Percentiles rank a stretch among this genome's conserved stretches.
phyloP scores from a whole-genome alignment of 306 rosid genomes.

The Prunus campanulata region DNA sequence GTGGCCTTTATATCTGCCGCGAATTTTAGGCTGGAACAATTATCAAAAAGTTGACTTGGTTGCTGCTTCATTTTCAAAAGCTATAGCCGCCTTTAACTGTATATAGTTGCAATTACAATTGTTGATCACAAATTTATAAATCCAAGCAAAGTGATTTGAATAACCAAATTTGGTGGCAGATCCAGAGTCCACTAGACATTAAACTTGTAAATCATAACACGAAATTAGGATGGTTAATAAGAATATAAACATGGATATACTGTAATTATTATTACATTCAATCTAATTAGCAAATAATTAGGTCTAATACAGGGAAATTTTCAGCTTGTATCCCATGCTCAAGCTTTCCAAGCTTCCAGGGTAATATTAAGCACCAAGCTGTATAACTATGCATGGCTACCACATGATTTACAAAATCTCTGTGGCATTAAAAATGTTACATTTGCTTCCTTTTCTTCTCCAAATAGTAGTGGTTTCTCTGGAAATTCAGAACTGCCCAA shows the following conservation, averaged over 20 bases:
- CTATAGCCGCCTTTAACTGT: neutral
- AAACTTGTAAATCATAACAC: neutral
- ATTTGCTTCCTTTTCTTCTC: conserved; percentile 56
- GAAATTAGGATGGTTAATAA: neutral
- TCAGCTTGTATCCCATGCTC: neutral
- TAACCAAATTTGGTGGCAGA: neutral
- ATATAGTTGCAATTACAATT: too few relatives aligned
- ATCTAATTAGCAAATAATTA: neutral
- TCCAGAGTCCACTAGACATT: too few relatives aligned
- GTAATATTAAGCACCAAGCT: neutral
- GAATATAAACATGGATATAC: neutral
- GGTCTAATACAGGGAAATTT: neutral
- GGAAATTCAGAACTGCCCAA: conserved; percentile 64
- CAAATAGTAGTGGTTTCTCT: conserved; percentile 49
- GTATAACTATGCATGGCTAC: too few relatives aligned
- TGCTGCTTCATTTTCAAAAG: conserved; percentile 10
- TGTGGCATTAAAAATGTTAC: neutral
- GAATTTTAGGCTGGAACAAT: neutral
- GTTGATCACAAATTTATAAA: too few relatives aligned
- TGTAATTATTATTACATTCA: too few relatives aligned
- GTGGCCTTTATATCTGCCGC: neutral
- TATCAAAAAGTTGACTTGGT: neutral
- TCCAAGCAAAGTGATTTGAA: neutral
- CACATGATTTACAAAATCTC: neutral
- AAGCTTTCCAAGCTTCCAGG: neutral